Conservation (phyloP, 1,139 yeast genomes). For the Taiozyma sp. region DNA sequence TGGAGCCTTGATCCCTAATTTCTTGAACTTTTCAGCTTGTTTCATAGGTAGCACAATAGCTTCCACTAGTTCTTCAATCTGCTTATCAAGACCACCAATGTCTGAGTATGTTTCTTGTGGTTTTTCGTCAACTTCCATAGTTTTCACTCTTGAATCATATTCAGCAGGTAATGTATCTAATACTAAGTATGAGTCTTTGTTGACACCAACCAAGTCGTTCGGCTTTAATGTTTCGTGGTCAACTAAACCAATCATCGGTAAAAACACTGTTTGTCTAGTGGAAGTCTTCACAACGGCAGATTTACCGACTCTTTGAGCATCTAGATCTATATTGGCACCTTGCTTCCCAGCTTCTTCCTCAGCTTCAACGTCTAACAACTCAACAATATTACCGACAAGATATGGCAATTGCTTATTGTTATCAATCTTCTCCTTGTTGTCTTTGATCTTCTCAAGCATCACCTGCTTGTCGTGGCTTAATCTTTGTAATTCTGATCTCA, state of each 20-base stretch:
- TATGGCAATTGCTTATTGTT: conserved; percentile 95
- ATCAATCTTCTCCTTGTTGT: conserved; percentile 93
- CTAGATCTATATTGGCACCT: conserved; percentile 94
- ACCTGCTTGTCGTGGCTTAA: conserved; percentile 88
- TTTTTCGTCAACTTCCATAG: conserved; percentile 99
- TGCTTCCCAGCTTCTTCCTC: conserved; percentile 69
- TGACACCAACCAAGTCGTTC: conserved; percentile 95
- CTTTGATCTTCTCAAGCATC: conserved; percentile 92
- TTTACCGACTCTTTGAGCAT: conserved; percentile 90
- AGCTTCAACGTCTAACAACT: conserved; percentile 80
- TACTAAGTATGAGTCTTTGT: conserved; percentile 91
- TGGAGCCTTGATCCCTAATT: conserved; percentile 92
- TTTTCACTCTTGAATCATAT: conserved; percentile 95
- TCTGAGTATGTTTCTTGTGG: conserved; percentile 97
- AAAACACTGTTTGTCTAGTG: conserved; percentile 93
- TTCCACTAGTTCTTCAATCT: conserved; percentile 95
- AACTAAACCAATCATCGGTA: conserved; percentile 94
- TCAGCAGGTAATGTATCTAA: conserved; percentile 95
- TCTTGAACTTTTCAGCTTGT: conserved; percentile 93
- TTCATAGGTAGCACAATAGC: conserved; percentile 99
- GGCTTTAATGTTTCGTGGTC: conserved; percentile 88
- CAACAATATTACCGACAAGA: conserved; percentile 96
- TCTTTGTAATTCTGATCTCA: conserved; percentile 89
- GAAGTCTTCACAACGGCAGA: conserved; percentile 97
- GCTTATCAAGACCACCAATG: conserved; percentile 97